These are phyloP conservation scores for Cantharellus anzutake DNA, from an alignment of 768 basidiomycete genomes.

Conservation along the genomic window DNA sequence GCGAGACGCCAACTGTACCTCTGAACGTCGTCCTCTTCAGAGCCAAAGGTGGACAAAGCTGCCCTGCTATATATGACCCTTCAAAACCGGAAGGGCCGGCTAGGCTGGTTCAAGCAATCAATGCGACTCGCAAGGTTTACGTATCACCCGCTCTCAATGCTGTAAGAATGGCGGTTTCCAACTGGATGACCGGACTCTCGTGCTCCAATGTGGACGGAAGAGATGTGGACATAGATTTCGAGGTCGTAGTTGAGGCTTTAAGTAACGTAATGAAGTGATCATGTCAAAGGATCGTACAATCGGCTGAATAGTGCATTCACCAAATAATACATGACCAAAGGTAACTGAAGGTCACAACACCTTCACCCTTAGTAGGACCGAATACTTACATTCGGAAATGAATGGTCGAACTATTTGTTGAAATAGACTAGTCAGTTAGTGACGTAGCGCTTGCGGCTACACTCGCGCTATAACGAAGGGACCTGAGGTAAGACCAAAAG, in stretches of 20 bases:
- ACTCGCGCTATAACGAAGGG: too few species aligned
- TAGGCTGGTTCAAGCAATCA: constrained; percentile 17
- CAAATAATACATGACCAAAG: too few species aligned
- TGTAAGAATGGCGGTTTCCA: constrained; percentile 22
- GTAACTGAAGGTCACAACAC: too few species aligned
- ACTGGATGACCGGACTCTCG: constrained; percentile 15
- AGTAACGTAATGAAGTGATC: constrained; percentile 8
- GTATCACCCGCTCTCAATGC: constrained; percentile 19
- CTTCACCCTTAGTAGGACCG: too few species aligned
- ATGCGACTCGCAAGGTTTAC: constrained; percentile 19
- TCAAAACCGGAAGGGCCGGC: background rate
- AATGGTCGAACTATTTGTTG: too few species aligned
- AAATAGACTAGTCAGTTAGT: too few species aligned
- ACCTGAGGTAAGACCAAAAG: too few species aligned
- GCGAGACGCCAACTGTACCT: constrained; percentile 9
- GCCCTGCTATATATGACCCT: background rate
- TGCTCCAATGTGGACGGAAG: background rate
- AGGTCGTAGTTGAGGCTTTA: constrained; percentile 13
- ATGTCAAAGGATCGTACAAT: too few species aligned
- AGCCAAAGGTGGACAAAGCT: constrained; percentile 2
- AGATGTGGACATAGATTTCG: constrained; percentile 11
- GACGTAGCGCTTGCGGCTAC: too few species aligned
- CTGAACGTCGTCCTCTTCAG: constrained; percentile 23
- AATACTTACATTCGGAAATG: too few species aligned
- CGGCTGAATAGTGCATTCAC: too few species aligned